phyloP scores from a whole-genome alignment of 2,329 filamentous ascomycete genomes.

The Lecanicillium sp. region DNA sequence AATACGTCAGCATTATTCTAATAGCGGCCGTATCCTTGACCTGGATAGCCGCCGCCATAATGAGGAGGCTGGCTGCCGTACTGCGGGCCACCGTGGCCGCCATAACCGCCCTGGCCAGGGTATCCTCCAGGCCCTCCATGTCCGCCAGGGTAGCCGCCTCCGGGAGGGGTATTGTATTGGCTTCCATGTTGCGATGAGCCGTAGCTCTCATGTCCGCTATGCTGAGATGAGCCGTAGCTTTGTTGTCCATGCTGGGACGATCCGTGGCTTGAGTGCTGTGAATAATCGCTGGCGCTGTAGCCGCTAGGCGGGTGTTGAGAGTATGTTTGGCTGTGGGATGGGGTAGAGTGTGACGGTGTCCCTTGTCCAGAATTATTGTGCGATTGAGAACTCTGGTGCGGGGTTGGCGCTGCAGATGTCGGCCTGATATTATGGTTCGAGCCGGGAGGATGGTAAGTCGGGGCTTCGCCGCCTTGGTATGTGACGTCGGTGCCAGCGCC shows the following conservation, averaged over 20 bases:
- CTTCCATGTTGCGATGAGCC: neutral
- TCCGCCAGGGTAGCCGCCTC: slow-evolving; percentile 3
- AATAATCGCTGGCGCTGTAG: slow-evolving; percentile 12
- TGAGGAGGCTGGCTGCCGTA: slow-evolving; percentile 5
- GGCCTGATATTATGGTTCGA: slow-evolving; percentile 11
- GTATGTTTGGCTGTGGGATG: slow-evolving; percentile 14
- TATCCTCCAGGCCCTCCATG: too few species aligned
- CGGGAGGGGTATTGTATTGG: slow-evolving; percentile 1
- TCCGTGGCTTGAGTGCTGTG: slow-evolving; percentile 14
- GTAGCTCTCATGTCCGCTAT: slow-evolving; percentile 1
- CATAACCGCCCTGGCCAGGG: too few species aligned
- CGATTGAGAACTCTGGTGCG: slow-evolving; percentile 8
- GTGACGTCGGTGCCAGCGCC: slow-evolving; percentile 43
- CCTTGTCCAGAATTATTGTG: slow-evolving; percentile 18
- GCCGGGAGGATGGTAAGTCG: slow-evolving; percentile 32
- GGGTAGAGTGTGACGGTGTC: slow-evolving; percentile 17
- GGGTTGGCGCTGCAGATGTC: slow-evolving; percentile 15
- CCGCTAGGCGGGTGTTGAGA: slow-evolving; percentile 10
- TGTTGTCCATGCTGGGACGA: slow-evolving; percentile 16
- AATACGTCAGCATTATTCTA: too few species aligned
- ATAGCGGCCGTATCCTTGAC: slow-evolving; percentile 4
- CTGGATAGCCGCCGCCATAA: slow-evolving; percentile 6
- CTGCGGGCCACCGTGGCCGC: neutral
- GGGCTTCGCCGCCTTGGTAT: slow-evolving; percentile 57
- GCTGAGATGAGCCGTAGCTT: slow-evolving; percentile 12